Evolutionary conservation across 345 rosid genomes (phyloP).

Genomic region (Diplotaxis tenuifolia): DNA sequence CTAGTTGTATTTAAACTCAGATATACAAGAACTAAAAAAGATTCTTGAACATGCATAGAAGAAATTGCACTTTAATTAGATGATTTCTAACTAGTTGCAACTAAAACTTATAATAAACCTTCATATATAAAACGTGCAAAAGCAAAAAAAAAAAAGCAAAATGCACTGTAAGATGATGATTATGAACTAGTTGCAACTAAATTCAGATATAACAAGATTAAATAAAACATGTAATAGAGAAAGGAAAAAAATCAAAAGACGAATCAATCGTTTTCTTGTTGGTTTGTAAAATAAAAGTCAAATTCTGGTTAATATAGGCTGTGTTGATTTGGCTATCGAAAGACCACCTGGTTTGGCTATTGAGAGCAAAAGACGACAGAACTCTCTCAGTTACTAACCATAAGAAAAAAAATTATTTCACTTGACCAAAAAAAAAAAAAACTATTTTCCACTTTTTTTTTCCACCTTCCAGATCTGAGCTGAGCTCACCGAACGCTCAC

Average conservation of each 20-base stretch:
- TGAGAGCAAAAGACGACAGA: neutral
- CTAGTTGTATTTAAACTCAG: neutral
- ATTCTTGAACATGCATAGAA: neutral
- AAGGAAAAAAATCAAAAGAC: neutral
- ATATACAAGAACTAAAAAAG: neutral
- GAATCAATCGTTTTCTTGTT: neutral
- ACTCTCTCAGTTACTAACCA: neutral
- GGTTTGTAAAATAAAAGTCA: neutral
- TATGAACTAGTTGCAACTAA: too few relatives aligned
- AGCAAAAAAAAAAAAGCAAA: too few relatives aligned
- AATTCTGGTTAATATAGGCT: neutral
- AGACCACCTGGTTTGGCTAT: neutral
- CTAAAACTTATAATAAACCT: neutral
- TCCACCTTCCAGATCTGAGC: neutral
- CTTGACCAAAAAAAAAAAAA: too few relatives aligned
- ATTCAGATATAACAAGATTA: too few relatives aligned
- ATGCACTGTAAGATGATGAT: too few relatives aligned
- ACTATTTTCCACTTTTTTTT: too few relatives aligned
- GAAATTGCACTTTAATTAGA: neutral
- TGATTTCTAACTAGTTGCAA: neutral
- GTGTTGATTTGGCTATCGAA: neutral
- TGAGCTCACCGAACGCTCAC: neutral
- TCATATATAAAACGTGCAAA: neutral
- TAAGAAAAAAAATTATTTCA: too few relatives aligned
- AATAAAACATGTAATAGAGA: too few relatives aligned